Evolutionary conservation across 169 alveolate genomes (phyloP).

Genomic region (Miamiensis avidus): DNA sequence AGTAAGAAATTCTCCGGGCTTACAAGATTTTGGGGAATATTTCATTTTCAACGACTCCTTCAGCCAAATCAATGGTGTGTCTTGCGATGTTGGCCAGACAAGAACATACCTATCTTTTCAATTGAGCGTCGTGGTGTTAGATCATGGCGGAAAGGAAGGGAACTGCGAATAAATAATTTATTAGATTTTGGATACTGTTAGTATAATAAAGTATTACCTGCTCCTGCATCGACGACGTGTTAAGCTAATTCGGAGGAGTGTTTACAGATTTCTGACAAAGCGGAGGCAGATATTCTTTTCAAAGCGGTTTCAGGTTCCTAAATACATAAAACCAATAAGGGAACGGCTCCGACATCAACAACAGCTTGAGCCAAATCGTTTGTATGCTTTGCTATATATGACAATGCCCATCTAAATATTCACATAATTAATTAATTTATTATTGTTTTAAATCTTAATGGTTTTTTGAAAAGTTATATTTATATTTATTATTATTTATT

Average conservation of each 20-base stretch:
- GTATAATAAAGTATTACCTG: slow-evolving; percentile 32
- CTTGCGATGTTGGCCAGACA: slow-evolving; percentile 94
- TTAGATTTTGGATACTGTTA: slow-evolving; percentile 3
- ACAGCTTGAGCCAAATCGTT: slow-evolving; percentile 92
- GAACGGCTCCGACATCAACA: slow-evolving; percentile 95
- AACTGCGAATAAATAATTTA: slow-evolving; percentile 15
- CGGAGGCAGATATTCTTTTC: slow-evolving; percentile 80
- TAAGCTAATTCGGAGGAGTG: slow-evolving; percentile 81
- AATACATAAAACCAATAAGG: slow-evolving; percentile 89
- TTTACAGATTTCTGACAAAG: slow-evolving; percentile 72
- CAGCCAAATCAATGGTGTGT: slow-evolving; percentile 94
- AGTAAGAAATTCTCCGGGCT: slow-evolving; percentile 86
- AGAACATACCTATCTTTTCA: slow-evolving; percentile 91
- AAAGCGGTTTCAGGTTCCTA: slow-evolving; percentile 92
- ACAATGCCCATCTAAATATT: slow-evolving; percentile 80
- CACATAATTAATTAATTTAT: slow-evolving; percentile 25
- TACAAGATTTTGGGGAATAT: slow-evolving; percentile 92
- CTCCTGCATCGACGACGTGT: slow-evolving; percentile 81
- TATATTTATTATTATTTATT: too few relatives aligned
- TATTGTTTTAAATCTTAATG: neutral
- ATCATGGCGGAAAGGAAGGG: slow-evolving; percentile 60
- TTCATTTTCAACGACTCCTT: slow-evolving; percentile 92
- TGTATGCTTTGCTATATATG: slow-evolving; percentile 92
- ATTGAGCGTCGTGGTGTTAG: slow-evolving; percentile 89
- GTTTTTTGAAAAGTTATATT: too few relatives aligned